These are phyloP conservation scores for Scedosporium apiospermum DNA, from an alignment of 2,329 filamentous ascomycete species.

Conservation along the genomic window DNA sequence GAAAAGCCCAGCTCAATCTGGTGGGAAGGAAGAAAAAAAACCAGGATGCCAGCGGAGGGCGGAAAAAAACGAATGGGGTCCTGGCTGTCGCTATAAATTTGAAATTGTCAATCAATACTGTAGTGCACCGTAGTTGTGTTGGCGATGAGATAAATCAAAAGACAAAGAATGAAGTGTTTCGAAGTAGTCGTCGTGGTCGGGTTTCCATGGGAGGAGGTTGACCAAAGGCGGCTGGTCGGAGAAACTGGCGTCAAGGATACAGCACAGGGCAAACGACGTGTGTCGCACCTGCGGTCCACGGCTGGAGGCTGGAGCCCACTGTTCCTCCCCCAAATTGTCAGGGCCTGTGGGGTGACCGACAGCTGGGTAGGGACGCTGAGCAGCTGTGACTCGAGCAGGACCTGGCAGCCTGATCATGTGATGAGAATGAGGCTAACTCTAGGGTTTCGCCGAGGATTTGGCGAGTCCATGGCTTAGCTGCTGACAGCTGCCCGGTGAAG, in stretches of 20 bases:
- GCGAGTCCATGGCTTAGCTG: background rate
- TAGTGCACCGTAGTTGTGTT: background rate
- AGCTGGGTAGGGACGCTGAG: background rate
- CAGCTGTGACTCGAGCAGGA: background rate
- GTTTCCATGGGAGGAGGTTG: background rate
- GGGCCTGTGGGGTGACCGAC: background rate
- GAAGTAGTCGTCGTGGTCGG: background rate
- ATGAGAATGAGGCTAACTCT: background rate
- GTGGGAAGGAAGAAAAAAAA: background rate
- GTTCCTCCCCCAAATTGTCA: too few relatives aligned
- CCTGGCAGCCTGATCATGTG: slow-evolving; percentile 6
- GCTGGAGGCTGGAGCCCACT: background rate
- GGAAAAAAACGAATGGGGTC: slow-evolving; percentile 1
- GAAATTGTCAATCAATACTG: slow-evolving; percentile 4
- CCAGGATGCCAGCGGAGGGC: background rate
- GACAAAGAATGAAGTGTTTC: slow-evolving; percentile 5
- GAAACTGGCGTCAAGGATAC: background rate
- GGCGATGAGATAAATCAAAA: background rate
- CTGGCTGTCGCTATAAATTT: background rate
- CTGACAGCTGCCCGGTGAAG: background rate
- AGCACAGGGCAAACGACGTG: background rate
- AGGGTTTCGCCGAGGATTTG: background rate
- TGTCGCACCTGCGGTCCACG: background rate
- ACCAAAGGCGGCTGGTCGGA: slow-evolving; percentile 3
- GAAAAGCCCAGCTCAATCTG: background rate